A percentile compares a stretch with the other conserved stretches of the same genome.
These are phyloP conservation scores for Aureobasidium sp. DNA, from an alignment of 2,329 filamentous ascomycete genomes.

Conservation along the genomic window DNA sequence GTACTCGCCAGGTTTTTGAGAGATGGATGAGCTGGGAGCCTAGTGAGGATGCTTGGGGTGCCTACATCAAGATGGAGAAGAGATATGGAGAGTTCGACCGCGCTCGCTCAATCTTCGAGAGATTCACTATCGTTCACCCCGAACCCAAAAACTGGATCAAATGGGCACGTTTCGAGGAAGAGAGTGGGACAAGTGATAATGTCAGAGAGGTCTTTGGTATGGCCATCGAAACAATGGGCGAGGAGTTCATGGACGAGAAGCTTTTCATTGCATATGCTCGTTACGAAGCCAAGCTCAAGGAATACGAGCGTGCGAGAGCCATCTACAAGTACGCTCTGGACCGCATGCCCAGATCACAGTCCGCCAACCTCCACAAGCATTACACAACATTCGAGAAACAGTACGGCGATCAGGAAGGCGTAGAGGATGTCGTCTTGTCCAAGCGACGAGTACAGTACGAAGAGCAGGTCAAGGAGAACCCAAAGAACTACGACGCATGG, in stretches of 20 bases:
- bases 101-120: constrained; percentile 81
- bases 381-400: constrained; percentile 99
- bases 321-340: constrained; percentile 98
- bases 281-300: constrained; percentile 90
- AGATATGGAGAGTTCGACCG: constrained; percentile 86
- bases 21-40: constrained; percentile 98
- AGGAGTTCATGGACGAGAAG: constrained; percentile 93
- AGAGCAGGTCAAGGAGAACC: constrained; percentile 85
- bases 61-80: constrained; percentile 97
- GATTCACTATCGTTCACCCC: constrained; percentile 87
- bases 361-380: constrained; percentile 76
- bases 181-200: constrained; percentile 83
- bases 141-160: constrained; percentile 98
- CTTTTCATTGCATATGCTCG: constrained; percentile 93
- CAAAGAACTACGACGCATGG: constrained; percentile 96
- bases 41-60: constrained; percentile 88
- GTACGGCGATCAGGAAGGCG: constrained; percentile 84
- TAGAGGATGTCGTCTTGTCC: constrained; percentile 91
- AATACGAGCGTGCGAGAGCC: constrained; percentile 84
- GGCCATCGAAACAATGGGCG: constrained; percentile 82
- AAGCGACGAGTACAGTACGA: constrained; percentile 92
- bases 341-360: constrained; percentile 79
- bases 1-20: constrained; percentile 90
- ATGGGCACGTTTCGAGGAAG: constrained; percentile 96
- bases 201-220: constrained; percentile 87